Conservation (phyloP, 2,329 filamentous ascomycete species). For the Aspergillus aculeatinus region DNA sequence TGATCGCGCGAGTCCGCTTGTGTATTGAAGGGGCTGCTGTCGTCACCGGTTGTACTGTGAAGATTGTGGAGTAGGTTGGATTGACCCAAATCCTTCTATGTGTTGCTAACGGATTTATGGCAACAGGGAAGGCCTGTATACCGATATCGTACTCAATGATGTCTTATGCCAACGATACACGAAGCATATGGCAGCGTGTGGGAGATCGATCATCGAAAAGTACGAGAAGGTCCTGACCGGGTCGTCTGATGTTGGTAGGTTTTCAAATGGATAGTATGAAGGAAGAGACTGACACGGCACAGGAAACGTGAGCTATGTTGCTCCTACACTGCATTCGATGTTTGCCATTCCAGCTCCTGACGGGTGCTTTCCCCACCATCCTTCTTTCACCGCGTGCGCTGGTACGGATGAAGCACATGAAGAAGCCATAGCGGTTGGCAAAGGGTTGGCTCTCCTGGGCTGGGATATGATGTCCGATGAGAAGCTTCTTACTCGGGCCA, state of each 20-base stretch:
- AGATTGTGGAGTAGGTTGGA: constrained; percentile 30
- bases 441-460: constrained; percentile 45
- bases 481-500: too few relatives aligned
- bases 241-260: too few relatives aligned
- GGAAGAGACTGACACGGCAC: constrained; percentile 36
- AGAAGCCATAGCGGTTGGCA: constrained; percentile 45
- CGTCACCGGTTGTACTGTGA: constrained; percentile 35
- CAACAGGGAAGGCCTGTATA: constrained; percentile 36
- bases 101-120: background rate
- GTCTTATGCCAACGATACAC: constrained; percentile 47
- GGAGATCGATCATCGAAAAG: too few relatives aligned
- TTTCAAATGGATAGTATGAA: constrained; percentile 18
- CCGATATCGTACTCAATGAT: constrained; percentile 49
- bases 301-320: constrained; percentile 52
- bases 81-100: background rate
- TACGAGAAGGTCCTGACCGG: too few relatives aligned
- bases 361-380: constrained; percentile 36
- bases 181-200: constrained; percentile 41
- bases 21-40: constrained; percentile 38
- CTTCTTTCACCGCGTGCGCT: constrained; percentile 48
- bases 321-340: constrained; percentile 51
- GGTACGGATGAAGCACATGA: constrained; percentile 43
- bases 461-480: constrained; percentile 26
- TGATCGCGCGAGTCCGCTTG: constrained; percentile 29
- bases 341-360: constrained; percentile 47